Base-by-base conservation (phyloP, 31 red algal genomes). In the Endocladia muricata region DNA sequence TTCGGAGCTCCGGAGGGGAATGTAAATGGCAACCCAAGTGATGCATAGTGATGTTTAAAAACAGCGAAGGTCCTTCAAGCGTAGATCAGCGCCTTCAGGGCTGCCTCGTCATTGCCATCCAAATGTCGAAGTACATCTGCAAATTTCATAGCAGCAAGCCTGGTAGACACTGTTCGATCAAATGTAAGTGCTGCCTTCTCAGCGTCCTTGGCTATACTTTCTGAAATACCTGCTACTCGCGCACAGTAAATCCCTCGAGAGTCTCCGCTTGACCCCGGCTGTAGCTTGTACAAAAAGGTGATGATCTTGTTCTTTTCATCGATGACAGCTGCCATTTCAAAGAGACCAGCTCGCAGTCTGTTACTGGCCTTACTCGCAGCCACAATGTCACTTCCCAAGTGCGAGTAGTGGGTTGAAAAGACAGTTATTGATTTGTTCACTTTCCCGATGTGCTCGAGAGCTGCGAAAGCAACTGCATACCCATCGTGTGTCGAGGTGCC, bases 401-500 rank as follows among this genome's bases (percentile, higher is more conserved):
- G 68, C 25, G 91, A 87, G 41, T 98, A 98, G 49, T 98, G 97
- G 0, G 97, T 99, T 3, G 88, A 78, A 66, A 99, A 99, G 13
- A 99, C 75, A n/a, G 89, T 88, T 34, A 86, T 68, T 6, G 84
- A 95, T 15, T 70, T 64, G 39, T 86, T 84, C 7, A 76, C 54
- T 37, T 55, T 48, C 8, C 49, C 55, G 51, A 99, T 73, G 34
- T 96, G 76, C 25, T 91, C 40, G 28, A 96, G 66, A 25, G 59
- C 55, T 17, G 87, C 83, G 40, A 73, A 70, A 13, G 97, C 88
- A 58, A 99, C 91, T 3, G 97, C 92, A 77, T 88, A 85, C 3
- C 92, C 97, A 70, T 99, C 97, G n/a, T 85, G 83, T n/a, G 92
- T 93, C 13, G 93, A 88, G 17, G 97, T 99, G 3, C 97, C 97